Conservation (phyloP, 495 filamentous ascomycete species). For the Choiromyces venosus region DNA sequence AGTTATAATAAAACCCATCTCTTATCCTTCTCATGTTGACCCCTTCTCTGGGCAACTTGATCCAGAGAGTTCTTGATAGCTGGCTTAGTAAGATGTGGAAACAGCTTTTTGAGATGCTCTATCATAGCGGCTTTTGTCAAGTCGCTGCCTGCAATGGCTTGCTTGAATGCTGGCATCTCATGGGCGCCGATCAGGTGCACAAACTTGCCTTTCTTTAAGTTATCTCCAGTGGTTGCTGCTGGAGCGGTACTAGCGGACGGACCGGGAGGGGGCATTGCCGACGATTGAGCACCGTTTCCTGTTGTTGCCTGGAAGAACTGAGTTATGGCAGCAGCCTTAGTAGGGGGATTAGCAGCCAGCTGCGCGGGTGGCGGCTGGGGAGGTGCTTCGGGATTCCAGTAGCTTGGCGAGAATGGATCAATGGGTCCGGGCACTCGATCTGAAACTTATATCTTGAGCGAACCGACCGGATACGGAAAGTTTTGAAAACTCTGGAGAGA, state of each 20-base stretch:
- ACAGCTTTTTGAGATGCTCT: constrained; percentile 70
- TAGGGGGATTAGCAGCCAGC: background rate
- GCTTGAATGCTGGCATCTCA: constrained; percentile 66
- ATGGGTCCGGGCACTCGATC: constrained; percentile 51
- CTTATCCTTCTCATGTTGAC: constrained; percentile 48
- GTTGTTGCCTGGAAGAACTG: background rate
- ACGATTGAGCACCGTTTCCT: background rate
- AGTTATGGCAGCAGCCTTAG: background rate
- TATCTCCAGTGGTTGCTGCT: background rate
- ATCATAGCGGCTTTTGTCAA: constrained; percentile 69
- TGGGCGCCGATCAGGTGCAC: constrained; percentile 52
- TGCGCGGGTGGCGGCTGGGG: background rate
- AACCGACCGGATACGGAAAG: constrained; percentile 16
- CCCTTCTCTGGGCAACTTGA: constrained; percentile 61
- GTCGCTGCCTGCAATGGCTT: constrained; percentile 61
- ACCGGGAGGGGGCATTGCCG: background rate
- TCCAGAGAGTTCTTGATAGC: constrained; percentile 68
- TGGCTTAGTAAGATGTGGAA: constrained; percentile 65
- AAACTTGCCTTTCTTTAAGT: constrained; percentile 44
- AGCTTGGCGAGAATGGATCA: constrained; percentile 74
- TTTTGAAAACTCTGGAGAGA: background rate
- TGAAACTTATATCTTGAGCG: constrained; percentile 15
- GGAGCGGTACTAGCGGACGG: background rate
- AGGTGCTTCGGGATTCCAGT: constrained; percentile 59
- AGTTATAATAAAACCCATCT: constrained; percentile 37